Base-by-base conservation (phyloP, 345 rosid genomes). In the Gossypium bickii region DNA sequence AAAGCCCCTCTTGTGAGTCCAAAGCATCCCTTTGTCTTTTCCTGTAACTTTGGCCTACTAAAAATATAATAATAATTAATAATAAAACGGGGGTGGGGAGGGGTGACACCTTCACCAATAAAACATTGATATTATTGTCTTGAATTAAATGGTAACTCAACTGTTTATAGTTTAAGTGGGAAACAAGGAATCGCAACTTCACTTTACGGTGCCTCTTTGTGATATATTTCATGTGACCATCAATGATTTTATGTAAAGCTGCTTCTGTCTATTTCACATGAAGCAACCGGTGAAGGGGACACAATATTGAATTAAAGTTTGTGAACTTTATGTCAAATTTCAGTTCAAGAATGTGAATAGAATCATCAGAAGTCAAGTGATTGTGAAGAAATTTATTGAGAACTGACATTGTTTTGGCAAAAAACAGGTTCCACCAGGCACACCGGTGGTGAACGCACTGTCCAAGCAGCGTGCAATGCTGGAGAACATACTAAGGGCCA, bases 401-500 rank as follows among this genome's bases (percentile, higher is more conserved):
- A 72, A 16, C n/a, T 47, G 18, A 52, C 48, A 9, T 12, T 62
- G 1, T 34, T 38, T 41, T 15, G 66, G 9, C 0, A 0, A 0
- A 0, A 73, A 84, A 82, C 89, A 93, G 88, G 99, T 95, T 53
- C 99, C 99, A 2, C 98, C 96, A 16, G 98, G 98, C 68, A 91
- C 98, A 12, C 98, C 98, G 2, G 98, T 95, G 83, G 97, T 95
- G 71, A 95, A 95, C 47, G 99, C 99, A 2, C 86, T 93, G 68
- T 82, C 99, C 1, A 95, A 95, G 90, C 99, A 95, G 84, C 83
- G 98, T 9, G 97, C 98, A 0, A 95, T 95, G 99, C 90, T 93
- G 59, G 99, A 95, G 89, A 95, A 95, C 82, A 95, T 95, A 61
- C 73, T 95, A 78, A 87, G 98, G 89, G 97, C 97, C 47, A 93